Percentiles rank a stretch among this genome's conserved stretches.
Evolutionary conservation across 140 eudicot genomes (phyloP).

Genomic region (Senecio squalidus): DNA sequence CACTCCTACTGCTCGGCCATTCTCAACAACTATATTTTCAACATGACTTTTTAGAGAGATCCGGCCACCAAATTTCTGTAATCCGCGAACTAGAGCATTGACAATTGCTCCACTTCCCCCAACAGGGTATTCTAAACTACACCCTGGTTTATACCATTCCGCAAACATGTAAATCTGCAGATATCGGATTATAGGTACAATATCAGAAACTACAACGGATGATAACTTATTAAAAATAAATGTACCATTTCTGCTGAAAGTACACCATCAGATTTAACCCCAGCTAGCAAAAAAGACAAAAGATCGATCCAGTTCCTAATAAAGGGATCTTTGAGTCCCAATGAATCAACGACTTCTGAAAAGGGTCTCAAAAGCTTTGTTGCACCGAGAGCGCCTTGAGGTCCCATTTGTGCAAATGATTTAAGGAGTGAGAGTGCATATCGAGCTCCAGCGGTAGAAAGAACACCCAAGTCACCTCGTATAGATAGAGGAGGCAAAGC

Average conservation of each 20-base stretch:
- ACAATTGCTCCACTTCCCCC: constrained; percentile 90
- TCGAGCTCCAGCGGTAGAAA: constrained; percentile 86
- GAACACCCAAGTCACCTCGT: constrained; percentile 88
- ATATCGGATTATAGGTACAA: constrained; percentile 1
- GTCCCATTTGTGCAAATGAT: constrained; percentile 95
- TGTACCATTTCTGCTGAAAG: constrained; percentile 99
- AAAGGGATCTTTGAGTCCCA: constrained; percentile 87
- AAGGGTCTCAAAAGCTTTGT: constrained; percentile 88
- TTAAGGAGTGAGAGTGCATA: constrained; percentile 76
- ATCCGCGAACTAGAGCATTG: constrained; percentile 86
- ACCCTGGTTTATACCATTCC: constrained; percentile 97
- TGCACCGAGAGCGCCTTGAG: constrained; percentile 90
- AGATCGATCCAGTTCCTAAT: constrained; percentile 92
- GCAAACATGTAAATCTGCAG: constrained; percentile 93
- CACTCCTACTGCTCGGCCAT: constrained; percentile 89
- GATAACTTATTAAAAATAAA: too few species aligned
- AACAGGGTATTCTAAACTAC: constrained; percentile 82
- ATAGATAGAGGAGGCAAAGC: constrained; percentile 93
- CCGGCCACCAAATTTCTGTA: constrained; percentile 79
- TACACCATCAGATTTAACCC: constrained; percentile 93
- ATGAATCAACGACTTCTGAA: constrained; percentile 67
- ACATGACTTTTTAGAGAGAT: constrained; percentile 83
- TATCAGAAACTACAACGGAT: constrained; percentile 10
- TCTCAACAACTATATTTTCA: constrained; percentile 63
- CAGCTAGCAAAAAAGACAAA: constrained; percentile 88